Evolutionary conservation across 257 asterid species (phyloP).

Genomic region (Fraxinus quadrangulata): DNA sequence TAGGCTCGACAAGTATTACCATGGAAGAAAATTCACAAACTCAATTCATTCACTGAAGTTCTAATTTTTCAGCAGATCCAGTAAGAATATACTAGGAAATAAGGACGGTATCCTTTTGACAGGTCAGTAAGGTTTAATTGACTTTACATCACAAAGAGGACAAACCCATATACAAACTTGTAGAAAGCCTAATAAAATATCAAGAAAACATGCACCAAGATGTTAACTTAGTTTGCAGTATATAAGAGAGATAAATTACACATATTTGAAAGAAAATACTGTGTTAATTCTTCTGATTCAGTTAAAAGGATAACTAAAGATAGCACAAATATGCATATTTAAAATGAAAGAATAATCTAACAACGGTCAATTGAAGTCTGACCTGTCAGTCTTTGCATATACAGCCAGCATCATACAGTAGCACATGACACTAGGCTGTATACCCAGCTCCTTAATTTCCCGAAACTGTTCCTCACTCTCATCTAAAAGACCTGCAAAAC

Average conservation of each 20-base stretch:
- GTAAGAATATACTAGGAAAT: neutral
- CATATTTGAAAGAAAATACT: neutral
- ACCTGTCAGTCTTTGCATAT: constrained; percentile 79
- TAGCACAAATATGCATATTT: constrained; percentile 11
- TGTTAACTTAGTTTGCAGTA: neutral
- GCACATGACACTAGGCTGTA: constrained; percentile 91
- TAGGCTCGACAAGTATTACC: neutral
- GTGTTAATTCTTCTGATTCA: neutral
- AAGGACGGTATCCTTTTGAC: neutral
- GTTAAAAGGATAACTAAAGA: neutral
- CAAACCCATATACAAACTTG: neutral
- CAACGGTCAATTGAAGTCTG: constrained; percentile 27
- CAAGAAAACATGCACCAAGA: neutral
- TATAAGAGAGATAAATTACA: neutral
- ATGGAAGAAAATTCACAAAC: constrained; percentile 8
- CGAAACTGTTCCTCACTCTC: constrained; percentile 88
- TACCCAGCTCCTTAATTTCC: constrained; percentile 81
- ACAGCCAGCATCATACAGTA: constrained; percentile 93
- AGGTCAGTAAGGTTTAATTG: neutral
- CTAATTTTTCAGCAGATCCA: constrained; percentile 15
- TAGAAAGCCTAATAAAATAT: neutral
- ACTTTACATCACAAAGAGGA: neutral
- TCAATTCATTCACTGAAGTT: constrained; percentile 18
- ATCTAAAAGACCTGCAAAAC: constrained; percentile 87
- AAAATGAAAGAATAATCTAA: constrained; percentile 20